Evolutionary conservation across 768 basidiomycete genomes (phyloP).

Genomic region (Mycena galopus): DNA sequence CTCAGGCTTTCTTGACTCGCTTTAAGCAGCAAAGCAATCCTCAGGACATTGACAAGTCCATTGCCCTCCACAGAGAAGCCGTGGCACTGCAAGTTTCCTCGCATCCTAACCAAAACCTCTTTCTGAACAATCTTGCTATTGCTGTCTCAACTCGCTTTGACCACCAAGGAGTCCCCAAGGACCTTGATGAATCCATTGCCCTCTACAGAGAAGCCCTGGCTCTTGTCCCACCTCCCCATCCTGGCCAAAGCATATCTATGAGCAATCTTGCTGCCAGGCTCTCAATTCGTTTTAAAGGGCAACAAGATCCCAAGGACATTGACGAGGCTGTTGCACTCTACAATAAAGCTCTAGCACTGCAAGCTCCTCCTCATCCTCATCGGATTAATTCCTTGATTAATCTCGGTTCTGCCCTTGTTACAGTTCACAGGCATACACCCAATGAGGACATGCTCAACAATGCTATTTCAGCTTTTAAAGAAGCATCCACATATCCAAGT

Average conservation of each 20-base stretch:
- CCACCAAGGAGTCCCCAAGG: no score
- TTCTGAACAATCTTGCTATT: no score
- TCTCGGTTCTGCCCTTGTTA: neutral
- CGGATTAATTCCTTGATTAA: no score
- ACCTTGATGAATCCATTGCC: neutral
- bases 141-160: no score
- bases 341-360: slow-evolving; percentile 6
- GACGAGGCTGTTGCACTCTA: neutral
- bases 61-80: no score
- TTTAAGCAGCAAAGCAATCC: no score
- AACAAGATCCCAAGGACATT: slow-evolving; percentile 33
- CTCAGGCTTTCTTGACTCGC: no score
- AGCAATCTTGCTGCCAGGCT: neutral
- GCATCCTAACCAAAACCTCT: no score
- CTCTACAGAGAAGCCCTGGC: neutral
- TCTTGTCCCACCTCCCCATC: neutral
- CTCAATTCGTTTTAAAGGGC: neutral
- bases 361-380: no score
- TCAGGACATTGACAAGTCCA: no score
- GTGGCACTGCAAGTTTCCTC: no score
- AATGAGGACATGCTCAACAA: neutral
- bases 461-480: neutral
- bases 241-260: neutral
- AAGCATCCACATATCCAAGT: slow-evolving; percentile 9
- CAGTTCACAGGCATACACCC: neutral